These are phyloP conservation scores for Helianthus tuberosus DNA, from an alignment of 129 eudicot genomes.

Conservation along the genomic window DNA sequence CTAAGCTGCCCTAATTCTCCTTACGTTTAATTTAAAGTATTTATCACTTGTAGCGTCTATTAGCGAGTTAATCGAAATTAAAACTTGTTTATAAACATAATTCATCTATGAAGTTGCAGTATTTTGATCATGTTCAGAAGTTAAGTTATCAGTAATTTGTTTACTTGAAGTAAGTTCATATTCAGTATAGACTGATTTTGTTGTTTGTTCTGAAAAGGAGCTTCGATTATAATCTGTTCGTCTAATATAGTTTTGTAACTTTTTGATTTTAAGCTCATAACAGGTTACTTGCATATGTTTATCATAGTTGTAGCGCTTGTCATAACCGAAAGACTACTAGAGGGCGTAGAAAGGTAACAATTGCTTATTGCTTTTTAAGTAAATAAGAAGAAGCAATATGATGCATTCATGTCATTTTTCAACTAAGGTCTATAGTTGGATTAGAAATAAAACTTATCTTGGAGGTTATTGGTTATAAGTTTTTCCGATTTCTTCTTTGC, in stretches of 20 bases:
- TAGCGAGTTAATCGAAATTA: neutral
- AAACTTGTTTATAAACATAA: neutral
- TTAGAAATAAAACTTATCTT: neutral
- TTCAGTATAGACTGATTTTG: neutral
- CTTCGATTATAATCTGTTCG: neutral
- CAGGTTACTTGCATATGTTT: neutral
- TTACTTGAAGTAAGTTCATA: too few species aligned
- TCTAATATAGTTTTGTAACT: neutral
- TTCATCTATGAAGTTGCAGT: slow-evolving; percentile 12
- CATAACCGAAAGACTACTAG: slow-evolving; percentile 36
- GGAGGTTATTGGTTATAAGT: neutral
- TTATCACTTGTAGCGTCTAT: neutral
- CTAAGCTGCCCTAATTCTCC: slow-evolving; percentile 70
- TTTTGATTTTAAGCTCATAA: neutral
- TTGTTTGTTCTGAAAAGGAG: neutral
- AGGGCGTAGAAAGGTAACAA: slow-evolving; percentile 52
- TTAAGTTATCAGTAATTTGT: neutral
- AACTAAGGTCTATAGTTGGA: slow-evolving; percentile 2
- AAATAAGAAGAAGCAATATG: slow-evolving; percentile 10
- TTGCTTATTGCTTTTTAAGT: neutral
- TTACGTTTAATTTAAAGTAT: neutral
- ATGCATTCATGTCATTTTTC: neutral
- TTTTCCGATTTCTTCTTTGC: neutral
- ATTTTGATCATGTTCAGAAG: neutral
- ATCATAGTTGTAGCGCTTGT: slow-evolving; percentile 27